Evolutionary conservation across 768 basidiomycete species (phyloP).

Genomic region (Suillus alpinus): DNA sequence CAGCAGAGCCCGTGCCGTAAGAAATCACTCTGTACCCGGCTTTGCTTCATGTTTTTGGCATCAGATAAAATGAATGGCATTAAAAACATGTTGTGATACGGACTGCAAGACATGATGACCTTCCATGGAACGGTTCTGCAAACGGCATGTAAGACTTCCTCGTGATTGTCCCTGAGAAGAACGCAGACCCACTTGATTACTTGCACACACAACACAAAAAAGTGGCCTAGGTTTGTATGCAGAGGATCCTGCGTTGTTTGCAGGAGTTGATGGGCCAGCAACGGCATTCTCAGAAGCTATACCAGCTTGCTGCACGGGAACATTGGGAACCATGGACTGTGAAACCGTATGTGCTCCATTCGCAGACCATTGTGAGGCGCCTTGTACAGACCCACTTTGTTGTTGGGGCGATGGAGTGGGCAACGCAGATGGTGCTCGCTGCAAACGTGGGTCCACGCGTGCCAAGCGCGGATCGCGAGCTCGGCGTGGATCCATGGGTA

Average conservation of each 20-base stretch:
- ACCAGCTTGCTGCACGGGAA: background rate
- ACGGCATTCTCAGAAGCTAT: background rate
- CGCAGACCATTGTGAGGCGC: slow-evolving; percentile 19
- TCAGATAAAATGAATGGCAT: background rate
- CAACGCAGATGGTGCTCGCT: slow-evolving; percentile 42
- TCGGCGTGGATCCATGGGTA: slow-evolving; percentile 73
- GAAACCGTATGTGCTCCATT: slow-evolving; percentile 8
- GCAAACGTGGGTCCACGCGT: slow-evolving; percentile 64
- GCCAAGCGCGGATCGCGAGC: slow-evolving; percentile 79
- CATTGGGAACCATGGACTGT: background rate
- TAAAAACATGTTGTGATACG: slow-evolving; percentile 31
- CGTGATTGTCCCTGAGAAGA: background rate
- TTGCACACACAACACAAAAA: slow-evolving; percentile 99
- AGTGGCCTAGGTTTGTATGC: slow-evolving; percentile 69
- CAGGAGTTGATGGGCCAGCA: slow-evolving; percentile 4
- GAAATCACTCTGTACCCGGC: slow-evolving; percentile 91
- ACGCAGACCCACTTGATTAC: slow-evolving; percentile 74
- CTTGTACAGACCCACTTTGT: slow-evolving; percentile 1
- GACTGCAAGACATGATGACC: slow-evolving; percentile 88
- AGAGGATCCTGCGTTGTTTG: slow-evolving; percentile 11
- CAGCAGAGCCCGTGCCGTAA: slow-evolving; percentile 94
- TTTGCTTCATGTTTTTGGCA: slow-evolving; percentile 54
- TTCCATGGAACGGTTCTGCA: slow-evolving; percentile 96
- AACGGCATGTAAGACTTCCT: slow-evolving; percentile 16
- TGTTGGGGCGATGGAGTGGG: slow-evolving; percentile 29